Evolutionary conservation across 2,329 filamentous ascomycete species (phyloP).

Genomic region (Diaporthe amygdali): DNA sequence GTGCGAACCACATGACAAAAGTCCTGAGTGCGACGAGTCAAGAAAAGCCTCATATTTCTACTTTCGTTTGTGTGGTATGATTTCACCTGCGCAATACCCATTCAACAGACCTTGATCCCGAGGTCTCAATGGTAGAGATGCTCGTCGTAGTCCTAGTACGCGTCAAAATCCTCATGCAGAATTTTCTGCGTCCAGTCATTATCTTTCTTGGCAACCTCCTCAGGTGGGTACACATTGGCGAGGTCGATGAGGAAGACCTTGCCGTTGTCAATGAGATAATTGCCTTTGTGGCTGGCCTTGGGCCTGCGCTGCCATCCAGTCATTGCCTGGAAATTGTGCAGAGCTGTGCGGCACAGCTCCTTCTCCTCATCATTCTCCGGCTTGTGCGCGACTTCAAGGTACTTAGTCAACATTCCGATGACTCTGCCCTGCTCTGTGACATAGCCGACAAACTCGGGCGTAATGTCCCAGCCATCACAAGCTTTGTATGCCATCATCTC

Average conservation of each 20-base stretch:
- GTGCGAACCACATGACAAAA: too few relatives aligned
- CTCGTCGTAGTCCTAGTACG: not conserved
- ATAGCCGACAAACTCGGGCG: conserved; percentile 15
- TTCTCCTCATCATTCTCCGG: not conserved
- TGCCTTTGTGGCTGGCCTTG: not conserved
- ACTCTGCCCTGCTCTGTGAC: conserved; percentile 20
- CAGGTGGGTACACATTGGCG: not conserved
- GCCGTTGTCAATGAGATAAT: conserved; percentile 17
- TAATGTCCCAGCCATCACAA: not conserved
- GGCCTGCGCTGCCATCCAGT: conserved; percentile 20
- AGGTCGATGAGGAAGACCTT: conserved; percentile 18
- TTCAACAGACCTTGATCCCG: too few relatives aligned
- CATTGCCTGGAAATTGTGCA: not conserved
- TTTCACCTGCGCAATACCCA: not conserved
- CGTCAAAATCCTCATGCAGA: not conserved
- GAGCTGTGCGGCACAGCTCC: conserved; percentile 12
- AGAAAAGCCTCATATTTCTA: not conserved
- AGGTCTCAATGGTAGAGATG: not conserved
- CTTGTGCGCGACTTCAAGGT: not conserved
- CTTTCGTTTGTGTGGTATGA: too few relatives aligned
- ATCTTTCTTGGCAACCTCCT: not conserved
- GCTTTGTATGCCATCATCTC: conserved; percentile 23
- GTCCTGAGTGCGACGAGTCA: too few relatives aligned
- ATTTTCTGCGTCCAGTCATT: not conserved
- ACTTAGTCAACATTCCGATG: conserved; percentile 13